Percentiles rank a stretch among this genome's conserved stretches.
These are phyloP conservation scores for Teunomyces pallodes DNA, from an alignment of 805 yeast genomes.

Conservation along the genomic window DNA sequence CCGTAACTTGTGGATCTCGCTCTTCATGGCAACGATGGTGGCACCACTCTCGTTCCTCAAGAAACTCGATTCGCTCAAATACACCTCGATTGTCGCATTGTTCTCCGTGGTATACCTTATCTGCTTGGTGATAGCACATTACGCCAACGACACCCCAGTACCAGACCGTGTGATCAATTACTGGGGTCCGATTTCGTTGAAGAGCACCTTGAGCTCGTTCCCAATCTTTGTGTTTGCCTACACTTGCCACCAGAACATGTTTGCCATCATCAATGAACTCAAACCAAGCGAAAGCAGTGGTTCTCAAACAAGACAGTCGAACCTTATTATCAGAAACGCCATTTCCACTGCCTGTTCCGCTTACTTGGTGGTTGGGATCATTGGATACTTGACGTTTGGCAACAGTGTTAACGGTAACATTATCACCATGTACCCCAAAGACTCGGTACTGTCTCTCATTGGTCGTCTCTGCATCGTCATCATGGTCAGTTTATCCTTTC, in stretches of 20 bases:
- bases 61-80: constrained; percentile 65
- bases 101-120: constrained; percentile 63
- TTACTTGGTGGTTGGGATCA: constrained; percentile 62
- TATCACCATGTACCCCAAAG: constrained; percentile 61
- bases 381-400: constrained; percentile 79
- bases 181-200: constrained; percentile 41
- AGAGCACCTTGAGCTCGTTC: constrained; percentile 54
- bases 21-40: constrained; percentile 49
- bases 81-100: constrained; percentile 69
- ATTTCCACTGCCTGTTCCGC: constrained; percentile 52
- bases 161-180: constrained; percentile 17
- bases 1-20: constrained; percentile 54
- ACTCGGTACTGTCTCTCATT: constrained; percentile 43
- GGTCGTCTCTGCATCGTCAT: constrained; percentile 65
- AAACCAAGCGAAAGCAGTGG: constrained; percentile 33
- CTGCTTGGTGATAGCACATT: constrained; percentile 52
- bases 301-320: constrained; percentile 43
- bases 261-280: constrained; percentile 71
- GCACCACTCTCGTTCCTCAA: constrained; percentile 64
- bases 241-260: constrained; percentile 80
- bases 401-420: constrained; percentile 62
- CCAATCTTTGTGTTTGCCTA: constrained; percentile 77
- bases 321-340: constrained; percentile 53
- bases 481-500: constrained; percentile 76
- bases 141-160: constrained; percentile 25